phyloP scores from a whole-genome alignment of 2,329 filamentous ascomycete species.

The Trichoderma simmonsii region DNA sequence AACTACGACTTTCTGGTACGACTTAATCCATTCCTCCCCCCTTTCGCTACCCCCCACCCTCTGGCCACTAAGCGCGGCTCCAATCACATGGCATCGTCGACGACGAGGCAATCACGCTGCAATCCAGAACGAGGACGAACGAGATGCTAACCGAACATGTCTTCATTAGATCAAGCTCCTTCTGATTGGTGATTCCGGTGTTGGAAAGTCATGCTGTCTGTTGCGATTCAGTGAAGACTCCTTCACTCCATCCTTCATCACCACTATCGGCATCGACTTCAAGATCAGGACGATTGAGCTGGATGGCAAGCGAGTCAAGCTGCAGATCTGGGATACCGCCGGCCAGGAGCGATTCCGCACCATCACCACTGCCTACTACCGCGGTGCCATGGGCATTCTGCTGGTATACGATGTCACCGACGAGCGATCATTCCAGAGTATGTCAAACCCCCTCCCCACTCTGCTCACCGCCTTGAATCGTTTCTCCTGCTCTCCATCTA shows the following conservation, averaged over 20 bases:
- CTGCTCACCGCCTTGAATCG: slow-evolving; percentile 2
- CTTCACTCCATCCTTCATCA: slow-evolving; percentile 97
- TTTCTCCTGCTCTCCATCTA: background rate
- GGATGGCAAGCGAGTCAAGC: slow-evolving; percentile 96
- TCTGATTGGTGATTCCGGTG: slow-evolving; percentile 93
- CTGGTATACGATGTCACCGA: slow-evolving; percentile 98
- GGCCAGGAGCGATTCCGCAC: slow-evolving; percentile 98
- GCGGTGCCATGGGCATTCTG: slow-evolving; percentile 96
- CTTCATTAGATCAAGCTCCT: slow-evolving; percentile 82
- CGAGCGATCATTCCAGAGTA: slow-evolving; percentile 92
- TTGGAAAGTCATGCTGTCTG: slow-evolving; percentile 96
- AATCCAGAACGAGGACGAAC: background rate
- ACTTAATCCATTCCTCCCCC: slow-evolving; percentile 4
- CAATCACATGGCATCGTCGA: background rate
- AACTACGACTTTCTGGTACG: slow-evolving; percentile 99
- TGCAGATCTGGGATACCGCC: slow-evolving; percentile 99
- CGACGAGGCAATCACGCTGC: slow-evolving; percentile 10
- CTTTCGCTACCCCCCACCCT: background rate
- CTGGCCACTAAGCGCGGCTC: background rate
- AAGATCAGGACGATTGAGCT: slow-evolving; percentile 99
- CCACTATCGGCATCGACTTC: slow-evolving; percentile 99
- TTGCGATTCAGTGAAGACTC: slow-evolving; percentile 96
- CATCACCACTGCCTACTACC: slow-evolving; percentile 98
- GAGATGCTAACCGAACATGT: slow-evolving; percentile 5
- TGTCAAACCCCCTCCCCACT: slow-evolving; percentile 31